Conservation (phyloP, 495 filamentous ascomycete species). For the Acidomyces sp. region DNA sequence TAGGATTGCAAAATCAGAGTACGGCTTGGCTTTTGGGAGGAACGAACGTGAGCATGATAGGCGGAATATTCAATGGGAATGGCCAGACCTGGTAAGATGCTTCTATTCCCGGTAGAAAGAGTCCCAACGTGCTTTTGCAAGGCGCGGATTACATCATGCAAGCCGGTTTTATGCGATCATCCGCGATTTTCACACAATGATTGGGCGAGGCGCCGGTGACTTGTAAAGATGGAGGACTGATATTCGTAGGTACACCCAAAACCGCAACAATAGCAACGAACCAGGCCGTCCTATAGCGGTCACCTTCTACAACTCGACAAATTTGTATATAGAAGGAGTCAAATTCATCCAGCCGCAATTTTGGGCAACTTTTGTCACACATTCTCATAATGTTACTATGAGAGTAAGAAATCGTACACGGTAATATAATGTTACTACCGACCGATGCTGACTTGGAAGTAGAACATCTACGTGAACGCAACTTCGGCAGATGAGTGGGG, state of each 20-base stretch:
- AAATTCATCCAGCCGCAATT: conserved; percentile 35
- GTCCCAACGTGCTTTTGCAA: too few relatives aligned
- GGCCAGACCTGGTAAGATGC: conserved; percentile 37
- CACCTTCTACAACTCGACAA: conserved; percentile 30
- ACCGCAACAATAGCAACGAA: conserved; percentile 27
- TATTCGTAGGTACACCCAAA: conserved; percentile 7
- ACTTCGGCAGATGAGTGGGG: conserved; percentile 12
- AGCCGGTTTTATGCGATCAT: too few relatives aligned
- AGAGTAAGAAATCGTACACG: too few relatives aligned
- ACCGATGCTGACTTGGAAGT: conserved; percentile 16
- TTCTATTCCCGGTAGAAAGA: too few relatives aligned
- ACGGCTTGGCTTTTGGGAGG: conserved; percentile 38
- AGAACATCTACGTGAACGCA: conserved; percentile 36
- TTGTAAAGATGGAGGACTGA: too few relatives aligned
- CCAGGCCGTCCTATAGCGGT: conserved; percentile 35
- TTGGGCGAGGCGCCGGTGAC: too few relatives aligned
- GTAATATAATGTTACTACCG: background rate
- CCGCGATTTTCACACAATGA: too few relatives aligned
- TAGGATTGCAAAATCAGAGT: conserved; percentile 38
- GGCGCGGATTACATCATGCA: too few relatives aligned
- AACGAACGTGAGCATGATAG: conserved; percentile 27
- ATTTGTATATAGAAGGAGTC: conserved; percentile 26
- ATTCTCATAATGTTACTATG: conserved; percentile 26
- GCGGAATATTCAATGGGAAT: conserved; percentile 36
- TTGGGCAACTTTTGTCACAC: conserved; percentile 33